phyloP scores from a whole-genome alignment of 2,329 filamentous ascomycete genomes.

The Xylariales sp. region DNA sequence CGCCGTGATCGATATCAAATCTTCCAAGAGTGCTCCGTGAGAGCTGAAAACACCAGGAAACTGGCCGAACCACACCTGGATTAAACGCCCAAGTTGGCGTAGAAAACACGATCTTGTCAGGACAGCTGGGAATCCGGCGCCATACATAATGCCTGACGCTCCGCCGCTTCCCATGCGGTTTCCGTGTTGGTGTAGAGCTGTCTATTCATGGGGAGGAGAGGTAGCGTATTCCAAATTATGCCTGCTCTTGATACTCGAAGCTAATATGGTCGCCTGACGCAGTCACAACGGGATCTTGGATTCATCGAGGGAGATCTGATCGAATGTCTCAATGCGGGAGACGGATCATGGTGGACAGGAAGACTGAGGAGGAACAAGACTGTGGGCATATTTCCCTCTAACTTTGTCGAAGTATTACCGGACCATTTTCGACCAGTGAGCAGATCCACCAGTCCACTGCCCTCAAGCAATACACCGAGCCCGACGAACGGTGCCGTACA shows the following conservation, averaged over 20 bases:
- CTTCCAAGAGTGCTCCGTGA: no score
- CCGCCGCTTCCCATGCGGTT: conserved; percentile 69
- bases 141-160: conserved; percentile 55
- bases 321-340: conserved; percentile 94
- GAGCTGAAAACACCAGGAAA: no score
- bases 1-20: no score
- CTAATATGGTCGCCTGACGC: no score
- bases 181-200: conserved; percentile 85
- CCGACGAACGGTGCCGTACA: conserved; percentile 47
- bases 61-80: neutral
- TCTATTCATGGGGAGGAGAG: conserved; percentile 93
- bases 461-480: conserved; percentile 49
- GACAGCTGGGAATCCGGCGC: no score
- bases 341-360: conserved; percentile 98
- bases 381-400: conserved; percentile 91
- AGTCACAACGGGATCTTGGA: conserved; percentile 88
- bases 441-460: conserved; percentile 56
- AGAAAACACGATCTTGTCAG: no score
- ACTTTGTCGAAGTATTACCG: conserved; percentile 89
- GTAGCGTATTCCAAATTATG: conserved; percentile 33
- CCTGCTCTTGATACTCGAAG: no score
- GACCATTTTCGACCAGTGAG: conserved; percentile 76
- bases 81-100: no score
- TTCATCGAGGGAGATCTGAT: conserved; percentile 98
- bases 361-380: conserved; percentile 83